A percentile compares a stretch with the other conserved stretches of the same genome.
These are phyloP conservation scores for Epichloe hybrida DNA, from an alignment of 2,329 filamentous ascomycete genomes.

Conservation along the genomic window DNA sequence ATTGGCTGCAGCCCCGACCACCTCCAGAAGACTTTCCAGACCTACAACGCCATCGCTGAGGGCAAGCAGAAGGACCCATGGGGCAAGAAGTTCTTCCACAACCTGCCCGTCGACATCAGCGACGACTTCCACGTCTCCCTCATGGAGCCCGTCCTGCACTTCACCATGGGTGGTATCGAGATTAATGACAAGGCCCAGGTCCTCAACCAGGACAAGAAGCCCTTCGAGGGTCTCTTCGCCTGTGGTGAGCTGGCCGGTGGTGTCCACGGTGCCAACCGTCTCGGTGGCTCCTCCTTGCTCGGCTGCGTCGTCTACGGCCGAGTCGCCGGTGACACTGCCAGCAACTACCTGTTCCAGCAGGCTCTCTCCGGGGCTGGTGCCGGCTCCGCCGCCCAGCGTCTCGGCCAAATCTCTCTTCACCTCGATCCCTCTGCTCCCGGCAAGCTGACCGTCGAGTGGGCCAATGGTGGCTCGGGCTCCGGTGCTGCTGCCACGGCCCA, in stretches of 20 bases:
- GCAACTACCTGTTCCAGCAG: slow-evolving; percentile 93
- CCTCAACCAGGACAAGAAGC: slow-evolving; percentile 78
- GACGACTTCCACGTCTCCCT: slow-evolving; percentile 92
- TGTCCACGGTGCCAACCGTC: slow-evolving; percentile 96
- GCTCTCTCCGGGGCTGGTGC: slow-evolving; percentile 50
- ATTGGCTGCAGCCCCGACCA: slow-evolving; percentile 85
- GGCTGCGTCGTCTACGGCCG: slow-evolving; percentile 98
- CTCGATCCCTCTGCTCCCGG: slow-evolving; percentile 87
- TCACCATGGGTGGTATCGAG: slow-evolving; percentile 99
- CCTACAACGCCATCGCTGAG: slow-evolving; percentile 89
- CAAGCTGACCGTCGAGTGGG: slow-evolving; percentile 90
- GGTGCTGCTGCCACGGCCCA: slow-evolving; percentile 29
- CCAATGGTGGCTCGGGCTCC: slow-evolving; percentile 31
- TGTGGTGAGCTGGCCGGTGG: slow-evolving; percentile 96
- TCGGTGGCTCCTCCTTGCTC: slow-evolving; percentile 93
- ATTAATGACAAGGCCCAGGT: slow-evolving; percentile 98
- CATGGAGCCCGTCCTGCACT: slow-evolving; percentile 98
- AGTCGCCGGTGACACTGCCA: slow-evolving; percentile 88
- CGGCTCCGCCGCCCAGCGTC: slow-evolving; percentile 59
- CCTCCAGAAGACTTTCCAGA: slow-evolving; percentile 80
- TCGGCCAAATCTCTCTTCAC: slow-evolving; percentile 94
- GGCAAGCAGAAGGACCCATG: slow-evolving; percentile 97
- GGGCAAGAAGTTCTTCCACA: slow-evolving; percentile 99
- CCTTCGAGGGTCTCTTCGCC: slow-evolving; percentile 91
- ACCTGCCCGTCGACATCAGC: slow-evolving; percentile 75